Evolutionary conservation across 1,284 basidiomycete genomes (phyloP).

Genomic region (Ustilago esculenta): DNA sequence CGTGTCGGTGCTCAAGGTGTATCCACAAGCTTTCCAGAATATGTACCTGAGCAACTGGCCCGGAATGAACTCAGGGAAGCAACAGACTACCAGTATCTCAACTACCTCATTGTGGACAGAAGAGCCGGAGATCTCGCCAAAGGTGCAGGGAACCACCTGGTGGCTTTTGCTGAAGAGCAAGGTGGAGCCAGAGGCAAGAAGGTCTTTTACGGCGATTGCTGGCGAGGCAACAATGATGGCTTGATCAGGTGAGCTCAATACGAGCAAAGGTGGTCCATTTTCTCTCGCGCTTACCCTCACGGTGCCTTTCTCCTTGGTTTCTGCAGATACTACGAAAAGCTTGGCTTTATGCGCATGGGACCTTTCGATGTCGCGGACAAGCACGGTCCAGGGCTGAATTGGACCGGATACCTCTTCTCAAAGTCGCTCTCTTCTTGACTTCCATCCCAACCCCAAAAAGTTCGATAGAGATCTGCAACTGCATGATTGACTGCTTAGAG

Average conservation of each 20-base stretch:
- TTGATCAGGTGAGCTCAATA: constrained; percentile 41
- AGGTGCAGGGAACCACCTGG: constrained; percentile 17
- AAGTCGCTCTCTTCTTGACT: constrained; percentile 1
- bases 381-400: constrained; percentile 28
- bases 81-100: constrained; percentile 31
- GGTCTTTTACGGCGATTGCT: constrained; percentile 40
- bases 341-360: constrained; percentile 27
- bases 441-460: too few relatives aligned
- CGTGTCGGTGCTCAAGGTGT: constrained; percentile 24
- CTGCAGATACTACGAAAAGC: constrained; percentile 35
- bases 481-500: too few relatives aligned
- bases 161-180: constrained; percentile 8
- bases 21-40: constrained; percentile 11
- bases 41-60: constrained; percentile 9
- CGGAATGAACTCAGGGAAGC: not conserved
- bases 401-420: constrained; percentile 38
- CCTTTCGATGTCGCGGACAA: constrained; percentile 40
- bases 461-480: too few relatives aligned
- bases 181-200: constrained; percentile 5
- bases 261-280: too few relatives aligned
- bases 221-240: constrained; percentile 36
- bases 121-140: constrained; percentile 22
- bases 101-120: constrained; percentile 39
- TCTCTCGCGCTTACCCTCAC: too few relatives aligned
- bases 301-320: not conserved